Base-by-base conservation (phyloP, 331 rosid genomes). In the Stylosanthes scabra region DNA sequence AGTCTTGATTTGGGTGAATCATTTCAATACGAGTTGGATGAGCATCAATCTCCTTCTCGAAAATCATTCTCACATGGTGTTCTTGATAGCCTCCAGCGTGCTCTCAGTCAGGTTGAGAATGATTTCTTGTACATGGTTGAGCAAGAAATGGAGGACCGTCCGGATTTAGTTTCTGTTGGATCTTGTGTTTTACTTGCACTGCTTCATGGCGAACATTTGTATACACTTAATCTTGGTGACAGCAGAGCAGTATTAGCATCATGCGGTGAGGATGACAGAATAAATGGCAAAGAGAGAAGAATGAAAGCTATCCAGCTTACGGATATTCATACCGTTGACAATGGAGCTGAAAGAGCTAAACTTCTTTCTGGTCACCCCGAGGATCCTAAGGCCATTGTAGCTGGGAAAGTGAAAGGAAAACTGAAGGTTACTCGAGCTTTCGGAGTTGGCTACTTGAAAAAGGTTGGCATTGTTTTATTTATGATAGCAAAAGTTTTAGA, bases 111-210 rank as follows among this genome's bases (percentile, higher is more conserved):
- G 84, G 89, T 73, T 9, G 99, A 95, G 86, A 90, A 81, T 79
- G 99, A 95, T 63, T 95, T 92, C 89, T 72, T 95, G 52, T 87
- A 81, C 89, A 92, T 95, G 98, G 99, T 95, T 60, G 99, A 92
- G 79, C 96, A 86, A 80, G 99, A 95, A 90, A 95, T 92, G 97
- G 99, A 86, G 78, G 94, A 86, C 51, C 98, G 99, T 10, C 99
- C 97, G 3, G 98, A 95, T 87, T 88, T 95, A 82, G 99, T 95
- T 69, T 95, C 96, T n/a, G 78, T 95, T 62, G 99, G 99, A 52
- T 95, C 98, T 59, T 95, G 99, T 78, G 97, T 95, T 79, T 74
- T 95, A 40, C 81, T 95, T 54, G 96, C 85, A 70, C 96, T 95
- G 83, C 92, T 95, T 82, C 87, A 90, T 65, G 92, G 97, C 70